Percentiles rank a stretch among this genome's conserved stretches.
These are phyloP conservation scores for Tolypocladium amazonense DNA, from an alignment of 2,329 filamentous ascomycete genomes.

Conservation along the genomic window DNA sequence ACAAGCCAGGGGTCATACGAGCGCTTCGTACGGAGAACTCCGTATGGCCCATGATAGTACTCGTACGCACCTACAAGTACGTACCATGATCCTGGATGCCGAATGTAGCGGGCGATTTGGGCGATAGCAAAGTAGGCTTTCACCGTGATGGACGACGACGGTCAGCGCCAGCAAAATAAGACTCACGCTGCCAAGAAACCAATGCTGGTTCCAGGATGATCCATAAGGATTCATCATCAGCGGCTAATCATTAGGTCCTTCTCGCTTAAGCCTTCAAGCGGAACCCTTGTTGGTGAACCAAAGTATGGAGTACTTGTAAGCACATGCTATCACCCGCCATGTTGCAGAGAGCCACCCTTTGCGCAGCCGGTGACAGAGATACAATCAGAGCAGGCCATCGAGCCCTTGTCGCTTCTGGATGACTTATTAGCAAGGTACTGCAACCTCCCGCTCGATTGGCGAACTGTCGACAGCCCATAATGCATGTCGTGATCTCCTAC, in stretches of 20 bases:
- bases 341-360: not conserved
- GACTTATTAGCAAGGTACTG: not conserved
- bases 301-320: not conserved
- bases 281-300: not conserved
- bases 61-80: no score
- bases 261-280: not conserved
- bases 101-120: not conserved
- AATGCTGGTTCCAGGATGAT: not conserved
- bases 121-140: not conserved
- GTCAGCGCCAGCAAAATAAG: not conserved
- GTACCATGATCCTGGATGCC: not conserved
- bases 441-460: not conserved
- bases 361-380: not conserved
- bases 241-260: not conserved
- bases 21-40: not conserved
- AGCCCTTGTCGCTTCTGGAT: not conserved
- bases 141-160: not conserved
- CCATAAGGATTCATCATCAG: not conserved
- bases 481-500: not conserved
- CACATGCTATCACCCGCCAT: not conserved
- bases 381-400: not conserved
- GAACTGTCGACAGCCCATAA: not conserved
- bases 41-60: not conserved
- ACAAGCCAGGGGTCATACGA: not conserved
- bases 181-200: not conserved